Evolutionary conservation across 1,284 basidiomycete genomes (phyloP), one percentile per base, ranked within the genome.

Genomic region (Leccinum proximum): DNA sequence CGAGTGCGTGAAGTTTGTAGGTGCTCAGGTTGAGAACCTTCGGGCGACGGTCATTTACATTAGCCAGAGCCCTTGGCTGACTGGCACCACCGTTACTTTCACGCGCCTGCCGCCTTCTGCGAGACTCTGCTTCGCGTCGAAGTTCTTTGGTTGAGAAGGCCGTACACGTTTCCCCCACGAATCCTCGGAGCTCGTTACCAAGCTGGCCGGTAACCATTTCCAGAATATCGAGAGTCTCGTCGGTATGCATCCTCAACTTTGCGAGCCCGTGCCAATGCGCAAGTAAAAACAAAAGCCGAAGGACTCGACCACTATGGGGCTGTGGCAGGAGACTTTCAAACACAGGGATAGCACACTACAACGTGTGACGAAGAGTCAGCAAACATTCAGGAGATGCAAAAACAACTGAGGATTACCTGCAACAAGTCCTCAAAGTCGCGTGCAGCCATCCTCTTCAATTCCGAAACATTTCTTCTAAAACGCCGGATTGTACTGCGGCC

Each of bases 71-170:
- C 13, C 50, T 53, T 13, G 50, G 50, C 50, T 53, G 50, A 13
- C 50, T 53, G 50, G 50, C 11, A 26, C 50, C 18, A 7, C n/a
- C n/a, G 18, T 7, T 53, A 53, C 50, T 22, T 53, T 26, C 50
- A 53, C 48, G n/a, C 5, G 18, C 48, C 50, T 18, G 50, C 9
- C 9, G 50, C 50, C 50, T 53, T 13, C 50, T 53, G 50, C 50
- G 50, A 53, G 50, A 53, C 50, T 53, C 50, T 26, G 60, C 63
- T 22, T 64, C 54, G 5, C 54, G 8, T 10, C 3, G 42, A 10
- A 64, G 11, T 22, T 64, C 59, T 10, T 64, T 61, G 1, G 59
- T 57, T n/a, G n/a, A 9, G 18, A 53, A 53, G 7, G 48, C 48
- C 5, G 18, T 26, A 48, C 45, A 48, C 5, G 45, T 48, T 48